Evolutionary conservation across 306 rosid species (phyloP).

Genomic region (Fragaria nilgerrensis): DNA sequence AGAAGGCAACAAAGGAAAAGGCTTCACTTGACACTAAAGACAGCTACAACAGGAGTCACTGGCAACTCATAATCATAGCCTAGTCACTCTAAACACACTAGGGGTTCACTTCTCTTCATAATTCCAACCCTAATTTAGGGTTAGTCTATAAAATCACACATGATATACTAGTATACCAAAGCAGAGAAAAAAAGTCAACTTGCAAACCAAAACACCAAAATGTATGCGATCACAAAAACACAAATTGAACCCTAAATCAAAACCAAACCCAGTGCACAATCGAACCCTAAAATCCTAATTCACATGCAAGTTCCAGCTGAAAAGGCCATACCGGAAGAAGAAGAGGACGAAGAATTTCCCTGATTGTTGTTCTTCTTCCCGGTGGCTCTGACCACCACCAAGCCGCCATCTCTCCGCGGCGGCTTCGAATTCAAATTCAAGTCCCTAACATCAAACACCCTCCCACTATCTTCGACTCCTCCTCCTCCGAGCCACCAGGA

Average conservation of each 20-base stretch:
- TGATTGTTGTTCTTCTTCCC: constrained; percentile 60
- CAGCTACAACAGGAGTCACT: neutral
- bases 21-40: neutral
- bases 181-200: constrained; percentile 19
- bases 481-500: constrained; percentile 27
- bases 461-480: constrained; percentile 29
- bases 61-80: neutral
- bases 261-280: neutral
- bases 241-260: neutral
- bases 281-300: constrained; percentile 8
- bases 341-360: constrained; percentile 52
- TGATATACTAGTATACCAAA: neutral
- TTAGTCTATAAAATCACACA: neutral
- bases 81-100: neutral
- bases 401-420: constrained; percentile 27
- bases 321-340: constrained; percentile 45
- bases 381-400: constrained; percentile 42
- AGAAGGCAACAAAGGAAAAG: neutral
- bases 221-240: neutral
- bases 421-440: constrained; percentile 43
- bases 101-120: neutral
- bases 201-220: neutral
- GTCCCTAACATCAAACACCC: constrained; percentile 44
- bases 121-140: neutral
- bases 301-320: neutral